phyloP scores from a whole-genome alignment of 768 basidiomycete species.

The Suillus weaverae region DNA sequence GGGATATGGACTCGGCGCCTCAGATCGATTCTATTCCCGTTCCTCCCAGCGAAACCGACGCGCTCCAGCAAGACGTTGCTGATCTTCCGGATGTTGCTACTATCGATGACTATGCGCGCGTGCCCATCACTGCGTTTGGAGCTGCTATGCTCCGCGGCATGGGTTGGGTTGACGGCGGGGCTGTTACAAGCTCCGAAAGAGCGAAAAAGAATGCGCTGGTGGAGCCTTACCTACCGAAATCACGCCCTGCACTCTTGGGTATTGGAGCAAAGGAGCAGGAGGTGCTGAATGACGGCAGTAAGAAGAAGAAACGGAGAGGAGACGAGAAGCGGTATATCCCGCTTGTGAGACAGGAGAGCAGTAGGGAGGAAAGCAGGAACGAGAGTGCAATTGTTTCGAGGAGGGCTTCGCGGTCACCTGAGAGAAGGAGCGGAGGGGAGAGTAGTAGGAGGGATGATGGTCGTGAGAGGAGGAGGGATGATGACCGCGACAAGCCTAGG shows the following conservation, averaged over 20 bases:
- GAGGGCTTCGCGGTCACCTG: slow-evolving; percentile 52
- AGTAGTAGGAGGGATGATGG: slow-evolving; percentile 11
- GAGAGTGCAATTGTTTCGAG: slow-evolving; percentile 46
- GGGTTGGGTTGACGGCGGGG: slow-evolving; percentile 90
- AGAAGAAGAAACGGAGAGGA: slow-evolving; percentile 45
- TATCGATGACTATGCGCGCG: slow-evolving; percentile 82
- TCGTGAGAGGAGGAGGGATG: slow-evolving; percentile 17
- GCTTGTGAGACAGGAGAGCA: slow-evolving; percentile 68
- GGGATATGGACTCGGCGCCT: slow-evolving; percentile 35
- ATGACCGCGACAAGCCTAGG: slow-evolving; percentile 10
- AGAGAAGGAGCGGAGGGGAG: slow-evolving; percentile 19
- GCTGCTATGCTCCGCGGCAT: slow-evolving; percentile 92
- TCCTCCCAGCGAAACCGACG: slow-evolving; percentile 74
- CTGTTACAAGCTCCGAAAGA: slow-evolving; percentile 58
- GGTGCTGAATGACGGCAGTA: slow-evolving; percentile 66
- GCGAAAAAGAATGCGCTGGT: slow-evolving; percentile 55
- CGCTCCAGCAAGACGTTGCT: slow-evolving; percentile 78
- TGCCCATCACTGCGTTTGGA: slow-evolving; percentile 92
- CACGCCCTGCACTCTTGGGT: slow-evolving; percentile 85
- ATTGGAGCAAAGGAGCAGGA: slow-evolving; percentile 92
- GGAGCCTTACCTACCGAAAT: slow-evolving; percentile 79
- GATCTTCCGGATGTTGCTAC: slow-evolving; percentile 77
- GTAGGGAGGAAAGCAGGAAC: slow-evolving; percentile 34
- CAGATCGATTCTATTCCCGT: slow-evolving; percentile 63
- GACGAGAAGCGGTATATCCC: slow-evolving; percentile 84